A percentile compares a stretch with the other conserved stretches of the same genome.
Conservation (phyloP, 2,329 filamentous ascomycete genomes). For the Colletotrichum sp. region DNA sequence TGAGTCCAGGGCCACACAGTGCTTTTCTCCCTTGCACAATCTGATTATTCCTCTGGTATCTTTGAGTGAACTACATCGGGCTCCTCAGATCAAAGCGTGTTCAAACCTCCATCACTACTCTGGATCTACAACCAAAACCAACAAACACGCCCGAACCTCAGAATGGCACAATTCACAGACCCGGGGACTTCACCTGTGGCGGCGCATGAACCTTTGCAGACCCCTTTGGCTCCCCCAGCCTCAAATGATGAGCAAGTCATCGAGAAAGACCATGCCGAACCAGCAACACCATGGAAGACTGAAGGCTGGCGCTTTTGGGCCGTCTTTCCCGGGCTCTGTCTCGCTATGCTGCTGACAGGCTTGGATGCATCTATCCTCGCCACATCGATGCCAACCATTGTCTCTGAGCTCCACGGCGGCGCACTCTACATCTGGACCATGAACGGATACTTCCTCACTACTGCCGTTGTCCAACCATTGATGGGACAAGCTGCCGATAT, state of each 20-base stretch:
- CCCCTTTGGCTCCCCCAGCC: neutral
- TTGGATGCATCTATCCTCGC: neutral
- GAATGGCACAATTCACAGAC: neutral
- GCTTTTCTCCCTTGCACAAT: neutral
- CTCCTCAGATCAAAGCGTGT: neutral
- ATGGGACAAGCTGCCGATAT: slow-evolving; percentile 51
- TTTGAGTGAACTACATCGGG: neutral
- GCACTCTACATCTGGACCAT: slow-evolving; percentile 29
- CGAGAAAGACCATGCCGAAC: neutral
- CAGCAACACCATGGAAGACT: neutral
- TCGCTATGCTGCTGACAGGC: neutral
- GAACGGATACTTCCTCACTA: slow-evolving; percentile 27
- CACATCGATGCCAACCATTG: neutral
- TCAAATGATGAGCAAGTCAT: neutral
- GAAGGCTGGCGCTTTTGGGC: neutral
- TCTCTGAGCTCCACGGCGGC: slow-evolving; percentile 19
- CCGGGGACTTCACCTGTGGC: accelerated
- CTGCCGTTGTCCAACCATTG: slow-evolving; percentile 44
- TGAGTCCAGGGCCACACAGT: neutral
- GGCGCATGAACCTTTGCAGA: neutral
- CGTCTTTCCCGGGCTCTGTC: neutral
- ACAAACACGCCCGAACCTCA: neutral
- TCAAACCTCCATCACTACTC: neutral
- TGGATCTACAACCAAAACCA: neutral
- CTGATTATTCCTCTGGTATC: neutral